These are phyloP conservation scores for Fusarium scirpi DNA, from an alignment of 2,329 filamentous ascomycete species.

Conservation along the genomic window DNA sequence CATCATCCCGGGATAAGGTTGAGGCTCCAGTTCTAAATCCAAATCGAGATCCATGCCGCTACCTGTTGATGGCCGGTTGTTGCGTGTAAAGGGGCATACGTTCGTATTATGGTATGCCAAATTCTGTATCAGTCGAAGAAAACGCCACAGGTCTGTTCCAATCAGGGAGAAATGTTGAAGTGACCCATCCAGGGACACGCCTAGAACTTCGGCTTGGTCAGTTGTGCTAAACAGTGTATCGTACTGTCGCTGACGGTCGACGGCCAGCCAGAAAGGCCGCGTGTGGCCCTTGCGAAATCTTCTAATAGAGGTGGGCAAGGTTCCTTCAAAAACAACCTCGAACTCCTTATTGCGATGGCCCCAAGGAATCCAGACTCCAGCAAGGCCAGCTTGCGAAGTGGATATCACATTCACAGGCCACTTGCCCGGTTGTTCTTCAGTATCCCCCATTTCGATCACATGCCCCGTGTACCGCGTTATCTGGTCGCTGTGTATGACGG, in stretches of 20 bases:
- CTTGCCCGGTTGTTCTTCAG: conserved; percentile 41
- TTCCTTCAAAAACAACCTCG: conserved; percentile 65
- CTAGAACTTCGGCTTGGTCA: conserved; percentile 68
- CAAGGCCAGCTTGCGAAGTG: conserved; percentile 60
- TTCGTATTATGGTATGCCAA: conserved; percentile 64
- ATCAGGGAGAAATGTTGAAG: conserved; percentile 78
- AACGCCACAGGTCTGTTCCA: conserved; percentile 68
- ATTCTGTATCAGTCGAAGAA: conserved; percentile 81
- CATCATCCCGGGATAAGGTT: conserved; percentile 60
- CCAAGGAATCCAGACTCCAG: conserved; percentile 64
- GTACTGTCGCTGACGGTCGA: conserved; percentile 53
- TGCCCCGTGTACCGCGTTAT: conserved; percentile 59
- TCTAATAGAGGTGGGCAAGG: conserved; percentile 67
- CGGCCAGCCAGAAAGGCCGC: conserved; percentile 63
- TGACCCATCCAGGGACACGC: conserved; percentile 76
- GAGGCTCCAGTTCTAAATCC: conserved; percentile 50
- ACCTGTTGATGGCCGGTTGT: conserved; percentile 11
- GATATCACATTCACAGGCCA: conserved; percentile 62
- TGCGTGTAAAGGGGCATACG: conserved; percentile 61
- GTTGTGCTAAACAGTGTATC: conserved; percentile 57
- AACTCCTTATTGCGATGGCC: conserved; percentile 56
- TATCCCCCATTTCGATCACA: conserved; percentile 59
- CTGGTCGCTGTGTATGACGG: conserved; percentile 60
- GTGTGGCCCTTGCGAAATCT: conserved; percentile 66
- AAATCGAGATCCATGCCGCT: conserved; percentile 31